Percentiles rank a stretch among this genome's conserved stretches.
phyloP scores from a whole-genome alignment of 2,329 filamentous ascomycete genomes.

The Macrophomina pseudophaseolina region DNA sequence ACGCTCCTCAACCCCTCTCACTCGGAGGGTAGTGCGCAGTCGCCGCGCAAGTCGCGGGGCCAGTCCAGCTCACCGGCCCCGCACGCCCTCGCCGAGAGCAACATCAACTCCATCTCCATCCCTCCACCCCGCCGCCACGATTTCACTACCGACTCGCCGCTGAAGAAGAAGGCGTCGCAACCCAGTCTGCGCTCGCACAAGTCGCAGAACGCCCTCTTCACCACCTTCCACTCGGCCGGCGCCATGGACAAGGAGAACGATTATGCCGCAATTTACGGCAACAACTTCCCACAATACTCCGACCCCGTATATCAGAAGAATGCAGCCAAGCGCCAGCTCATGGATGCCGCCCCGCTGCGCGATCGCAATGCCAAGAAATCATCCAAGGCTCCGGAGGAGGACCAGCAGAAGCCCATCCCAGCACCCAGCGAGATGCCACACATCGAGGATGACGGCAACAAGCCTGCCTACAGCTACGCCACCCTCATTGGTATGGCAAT shows the following conservation, averaged over 20 bases:
- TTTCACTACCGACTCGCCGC: slow-evolving; percentile 68
- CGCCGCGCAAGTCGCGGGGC: slow-evolving; percentile 69
- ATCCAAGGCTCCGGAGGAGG: slow-evolving; percentile 58
- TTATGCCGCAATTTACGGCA: slow-evolving; percentile 23
- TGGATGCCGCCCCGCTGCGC: slow-evolving; percentile 75
- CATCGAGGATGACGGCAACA: slow-evolving; percentile 83
- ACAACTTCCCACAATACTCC: slow-evolving; percentile 51
- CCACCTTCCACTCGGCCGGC: slow-evolving; percentile 54
- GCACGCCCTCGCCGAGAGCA: slow-evolving; percentile 64
- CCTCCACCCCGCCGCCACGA: slow-evolving; percentile 64
- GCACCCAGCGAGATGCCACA: slow-evolving; percentile 78
- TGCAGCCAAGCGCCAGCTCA: slow-evolving; percentile 64
- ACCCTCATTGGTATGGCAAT: slow-evolving; percentile 97
- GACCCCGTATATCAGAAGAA: slow-evolving; percentile 53
- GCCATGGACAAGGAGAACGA: slow-evolving; percentile 56
- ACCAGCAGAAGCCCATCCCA: slow-evolving; percentile 61
- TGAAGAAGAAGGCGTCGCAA: slow-evolving; percentile 61
- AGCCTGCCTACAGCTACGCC: slow-evolving; percentile 92
- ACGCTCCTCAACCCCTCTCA: slow-evolving; percentile 69
- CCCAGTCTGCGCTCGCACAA: slow-evolving; percentile 28
- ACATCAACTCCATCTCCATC: slow-evolving; percentile 71
- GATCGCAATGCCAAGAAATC: slow-evolving; percentile 72
- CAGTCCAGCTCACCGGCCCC: slow-evolving; percentile 64
- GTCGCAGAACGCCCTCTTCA: slow-evolving; percentile 59
- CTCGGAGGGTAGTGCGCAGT: slow-evolving; percentile 60